Evolutionary conservation across 495 filamentous ascomycete genomes (phyloP), one percentile per base, ranked within the genome.

Genomic region (Penicillium paradoxum): DNA sequence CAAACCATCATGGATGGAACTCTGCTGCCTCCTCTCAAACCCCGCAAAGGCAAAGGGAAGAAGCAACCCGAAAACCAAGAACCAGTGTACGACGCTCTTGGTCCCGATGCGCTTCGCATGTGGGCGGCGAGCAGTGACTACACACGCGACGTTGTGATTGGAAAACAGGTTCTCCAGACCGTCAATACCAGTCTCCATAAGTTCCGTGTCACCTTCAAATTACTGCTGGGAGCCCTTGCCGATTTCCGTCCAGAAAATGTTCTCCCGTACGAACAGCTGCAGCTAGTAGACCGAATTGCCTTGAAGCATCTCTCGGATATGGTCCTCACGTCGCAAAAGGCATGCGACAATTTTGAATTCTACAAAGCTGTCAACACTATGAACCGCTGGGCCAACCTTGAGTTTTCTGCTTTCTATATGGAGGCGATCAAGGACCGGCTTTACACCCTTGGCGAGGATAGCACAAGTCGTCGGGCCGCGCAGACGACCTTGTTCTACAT

Each of bases 91-190:
- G 83, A 86, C 56, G 73, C 76, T 6, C 71, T 87, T 58, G 90
- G 89, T 6, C 79, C 89, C 2, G 91, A 96, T 73, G 90, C 87
- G 18, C 78, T 97, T n/a, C 83, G 93, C 17, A 68, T 97, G 36
- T 99, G 93, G 93, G 91, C 80, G 34, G 91, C 91, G 3, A 88
- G 83, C 62, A 88, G 86, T 60, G 92, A 97, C 65, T 97, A 95
- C 68, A 95, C 90, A 2, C 80, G 76, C 7, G 93, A 99, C 65
- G 82, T 97, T 18, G 74, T 84, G 18, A 82, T 97, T 56, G 85
- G 90, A 30, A 79, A 83, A 54, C 75, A 84, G 2, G 83, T 91
- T 0, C 80, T 98, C 14, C 79, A 83, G 42, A 78, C 83, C 14
- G 82, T 91, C 34, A 83, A 93, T 59, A 81, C 79, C 29, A 79